Conservation (phyloP, 83 land plant species). For the Picea engelmannii region DNA sequence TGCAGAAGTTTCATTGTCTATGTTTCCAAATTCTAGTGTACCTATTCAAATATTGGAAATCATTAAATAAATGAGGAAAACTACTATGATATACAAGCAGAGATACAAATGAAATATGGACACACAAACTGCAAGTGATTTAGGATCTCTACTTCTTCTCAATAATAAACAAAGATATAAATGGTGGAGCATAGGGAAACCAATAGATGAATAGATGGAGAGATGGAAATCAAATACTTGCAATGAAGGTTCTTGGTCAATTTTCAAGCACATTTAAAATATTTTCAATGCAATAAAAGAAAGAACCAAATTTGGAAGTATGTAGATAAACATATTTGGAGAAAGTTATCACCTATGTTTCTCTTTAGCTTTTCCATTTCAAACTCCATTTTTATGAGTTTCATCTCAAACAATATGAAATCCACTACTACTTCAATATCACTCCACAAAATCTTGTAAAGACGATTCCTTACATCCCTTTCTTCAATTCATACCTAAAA, state of each 20-base stretch:
- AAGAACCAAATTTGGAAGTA: not conserved
- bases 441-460: no score
- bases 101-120: no score
- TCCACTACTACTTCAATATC: not conserved
- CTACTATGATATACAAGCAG: no score
- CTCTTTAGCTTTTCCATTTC: slow-evolving; percentile 2
- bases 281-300: not conserved
- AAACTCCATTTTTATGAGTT: not conserved
- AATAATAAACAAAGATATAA: not conserved
- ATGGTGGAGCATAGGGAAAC: not conserved
- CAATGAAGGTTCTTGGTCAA: not conserved
- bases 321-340: not conserved
- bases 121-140: not conserved
- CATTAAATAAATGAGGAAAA: no score
- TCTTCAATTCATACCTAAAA: no score
- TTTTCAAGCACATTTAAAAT: not conserved
- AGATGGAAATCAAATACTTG: not conserved
- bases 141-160: not conserved
- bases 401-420: not conserved
- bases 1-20: no score
- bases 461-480: no score
- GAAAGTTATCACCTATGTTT: not conserved
- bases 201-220: not conserved
- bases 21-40: no score
- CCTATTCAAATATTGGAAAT: no score